phyloP scores from a whole-genome alignment of 2,329 filamentous ascomycete species.

The Nakataea oryzae region DNA sequence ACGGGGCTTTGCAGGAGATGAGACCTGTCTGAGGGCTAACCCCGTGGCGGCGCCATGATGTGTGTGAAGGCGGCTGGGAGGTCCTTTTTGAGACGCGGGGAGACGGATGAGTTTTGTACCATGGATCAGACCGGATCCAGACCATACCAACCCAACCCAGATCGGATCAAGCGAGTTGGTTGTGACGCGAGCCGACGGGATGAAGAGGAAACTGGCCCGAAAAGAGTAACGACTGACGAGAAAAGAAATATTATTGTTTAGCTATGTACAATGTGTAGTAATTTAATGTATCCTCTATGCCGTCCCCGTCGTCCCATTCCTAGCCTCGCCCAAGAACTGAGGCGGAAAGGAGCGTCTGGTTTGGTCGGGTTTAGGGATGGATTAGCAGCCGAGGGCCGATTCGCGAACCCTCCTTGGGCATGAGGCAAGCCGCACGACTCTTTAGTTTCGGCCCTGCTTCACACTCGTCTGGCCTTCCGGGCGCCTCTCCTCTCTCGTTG shows the following conservation, averaged over 20 bases:
- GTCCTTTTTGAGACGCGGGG: neutral
- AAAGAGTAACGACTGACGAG: neutral
- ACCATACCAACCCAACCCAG: too few relatives aligned
- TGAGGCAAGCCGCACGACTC: neutral
- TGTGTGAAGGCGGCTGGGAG: neutral
- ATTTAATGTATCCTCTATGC: neutral
- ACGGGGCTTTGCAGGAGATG: constrained; percentile 4
- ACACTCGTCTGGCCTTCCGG: neutral
- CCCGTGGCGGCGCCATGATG: constrained; percentile 1
- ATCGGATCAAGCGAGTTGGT: too few relatives aligned
- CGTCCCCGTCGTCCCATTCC: too few relatives aligned
- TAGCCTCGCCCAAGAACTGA: neutral
- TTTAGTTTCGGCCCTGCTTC: neutral
- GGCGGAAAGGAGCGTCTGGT: too few relatives aligned
- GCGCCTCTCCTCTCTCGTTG: too few relatives aligned
- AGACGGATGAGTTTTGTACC: too few relatives aligned
- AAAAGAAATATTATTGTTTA: neutral
- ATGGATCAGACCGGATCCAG: neutral
- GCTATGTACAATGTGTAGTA: neutral
- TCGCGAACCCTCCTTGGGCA: neutral
- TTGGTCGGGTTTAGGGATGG: too few relatives aligned
- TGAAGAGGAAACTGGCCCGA: too few relatives aligned
- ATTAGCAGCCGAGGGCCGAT: neutral
- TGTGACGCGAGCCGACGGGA: too few relatives aligned
- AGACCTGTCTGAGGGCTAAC: neutral